Conservation (phyloP, 495 filamentous ascomycete genomes). For the Penicillium cataractarum region DNA sequence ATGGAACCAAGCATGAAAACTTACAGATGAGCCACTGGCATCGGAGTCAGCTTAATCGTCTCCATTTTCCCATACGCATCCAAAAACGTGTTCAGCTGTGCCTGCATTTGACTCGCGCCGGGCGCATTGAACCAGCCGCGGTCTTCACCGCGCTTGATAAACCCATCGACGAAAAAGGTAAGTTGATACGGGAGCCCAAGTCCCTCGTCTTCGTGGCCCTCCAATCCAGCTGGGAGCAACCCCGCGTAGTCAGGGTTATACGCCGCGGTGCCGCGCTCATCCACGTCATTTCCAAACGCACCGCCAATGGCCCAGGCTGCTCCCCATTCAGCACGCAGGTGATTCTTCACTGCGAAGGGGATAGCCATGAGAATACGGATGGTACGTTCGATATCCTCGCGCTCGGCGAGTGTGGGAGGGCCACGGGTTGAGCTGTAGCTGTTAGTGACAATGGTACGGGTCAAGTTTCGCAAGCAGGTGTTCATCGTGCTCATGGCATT, state of each 20-base stretch:
- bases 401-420: slow-evolving; percentile 44
- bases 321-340: slow-evolving; percentile 74
- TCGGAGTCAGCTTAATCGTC: slow-evolving; percentile 70
- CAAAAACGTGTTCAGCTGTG: slow-evolving; percentile 62
- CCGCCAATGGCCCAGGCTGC: slow-evolving; percentile 48
- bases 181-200: slow-evolving; percentile 68
- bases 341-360: slow-evolving; percentile 75
- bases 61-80: slow-evolving; percentile 75
- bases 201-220: slow-evolving; percentile 65
- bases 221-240: slow-evolving; percentile 61
- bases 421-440: slow-evolving; percentile 36
- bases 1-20: slow-evolving; percentile 16
- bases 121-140: slow-evolving; percentile 64
- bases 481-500: slow-evolving; percentile 60
- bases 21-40: slow-evolving; percentile 75
- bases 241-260: slow-evolving; percentile 62
- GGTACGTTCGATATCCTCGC: slow-evolving; percentile 61
- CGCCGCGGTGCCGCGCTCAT: slow-evolving; percentile 47
- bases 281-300: slow-evolving; percentile 47
- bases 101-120: slow-evolving; percentile 63
- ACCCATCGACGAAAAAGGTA: slow-evolving; percentile 68
- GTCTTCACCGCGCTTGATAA: slow-evolving; percentile 64
- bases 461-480: slow-evolving; percentile 65
- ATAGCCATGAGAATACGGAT: slow-evolving; percentile 68
- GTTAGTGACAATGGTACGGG: slow-evolving; percentile 57